Evolutionary conservation across 805 yeast species (phyloP), one percentile per base, ranked within the genome.

Genomic region (Torulaspora microellipsoides): DNA sequence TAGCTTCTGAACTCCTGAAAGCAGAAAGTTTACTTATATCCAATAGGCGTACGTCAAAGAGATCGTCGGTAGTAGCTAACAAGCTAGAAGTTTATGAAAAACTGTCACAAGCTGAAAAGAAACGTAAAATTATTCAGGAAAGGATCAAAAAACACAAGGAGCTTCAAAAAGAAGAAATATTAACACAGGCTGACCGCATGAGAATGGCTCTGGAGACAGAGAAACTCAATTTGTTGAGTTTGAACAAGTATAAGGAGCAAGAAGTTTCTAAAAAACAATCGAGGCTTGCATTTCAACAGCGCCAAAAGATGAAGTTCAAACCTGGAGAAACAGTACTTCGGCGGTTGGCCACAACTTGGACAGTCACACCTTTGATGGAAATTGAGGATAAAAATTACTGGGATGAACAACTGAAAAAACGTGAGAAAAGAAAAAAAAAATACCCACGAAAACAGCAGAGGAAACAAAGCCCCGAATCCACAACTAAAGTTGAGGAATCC

Each of bases 141-240:
- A 57, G 58, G 15, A 42, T 63, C 17, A 57, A 71, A 38, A 72
- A 76, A n/a, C 75, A 73, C 49, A 75, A 68, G 43, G 75, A 75
- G 46, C 65, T 69, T 31, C 62, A 71, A 36, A 69, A 68, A 3
- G 71, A 70, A 27, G 48, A 52, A 25, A 49, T 56, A 15, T 42
- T 69, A 45, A 69, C 73, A 1, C 74, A 72, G 45, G 72, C 68
- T 32, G 79, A 67, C 48, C 59, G 70, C 46, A 43, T 71, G 35
- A 82, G 75, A n/a, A 93, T 88, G 60, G 98, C 99, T 1, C 69
- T 81, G 36, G 84, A 82, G 53, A 93, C 97, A 0, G 99, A 93
- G 64, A 73, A 76, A 58, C 74, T 76, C 34, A 93, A 93, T 62
- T 68, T 80, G 2, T 69, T 78, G 23, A 84, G 96, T 2, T 69